Evolutionary conservation across 345 rosid species (phyloP).

Genomic region (Aethionema arabicum): DNA sequence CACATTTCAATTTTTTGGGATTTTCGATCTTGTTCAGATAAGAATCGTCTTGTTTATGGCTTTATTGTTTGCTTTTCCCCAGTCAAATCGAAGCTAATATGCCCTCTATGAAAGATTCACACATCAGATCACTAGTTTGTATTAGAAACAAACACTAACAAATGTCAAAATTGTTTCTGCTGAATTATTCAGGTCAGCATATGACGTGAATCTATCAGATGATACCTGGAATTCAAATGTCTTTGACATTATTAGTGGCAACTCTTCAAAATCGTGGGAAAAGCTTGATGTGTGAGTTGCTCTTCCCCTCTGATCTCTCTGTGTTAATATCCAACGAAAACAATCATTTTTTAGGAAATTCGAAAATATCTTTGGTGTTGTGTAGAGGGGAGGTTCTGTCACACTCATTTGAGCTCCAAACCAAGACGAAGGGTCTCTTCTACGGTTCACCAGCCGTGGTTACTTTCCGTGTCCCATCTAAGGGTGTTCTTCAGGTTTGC

Average conservation of each 20-base stretch:
- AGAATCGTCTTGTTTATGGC: too few relatives aligned
- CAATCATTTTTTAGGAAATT: background rate
- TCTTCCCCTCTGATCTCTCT: background rate
- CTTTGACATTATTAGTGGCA: slow-evolving; percentile 59
- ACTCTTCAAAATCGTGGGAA: slow-evolving; percentile 76
- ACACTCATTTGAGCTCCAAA: slow-evolving; percentile 74
- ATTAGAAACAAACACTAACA: background rate
- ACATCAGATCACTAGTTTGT: background rate
- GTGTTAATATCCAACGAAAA: background rate
- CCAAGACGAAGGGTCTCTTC: slow-evolving; percentile 67
- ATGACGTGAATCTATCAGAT: slow-evolving; percentile 66
- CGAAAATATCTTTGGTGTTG: background rate
- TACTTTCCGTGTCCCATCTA: slow-evolving; percentile 81
- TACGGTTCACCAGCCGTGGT: slow-evolving; percentile 72
- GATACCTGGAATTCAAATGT: slow-evolving; percentile 61
- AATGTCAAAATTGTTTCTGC: background rate
- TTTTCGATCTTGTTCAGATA: too few relatives aligned
- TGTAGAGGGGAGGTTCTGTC: slow-evolving; percentile 68
- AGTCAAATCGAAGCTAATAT: background rate
- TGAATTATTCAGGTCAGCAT: slow-evolving; percentile 55
- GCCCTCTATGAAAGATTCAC: background rate
- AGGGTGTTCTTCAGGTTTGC: slow-evolving; percentile 69
- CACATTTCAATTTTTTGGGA: too few relatives aligned
- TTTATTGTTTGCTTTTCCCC: too few relatives aligned
- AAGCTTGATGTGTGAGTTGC: slow-evolving; percentile 73